Evolutionary conservation across 345 rosid species (phyloP).

Genomic region (Eucalyptus victrix): DNA sequence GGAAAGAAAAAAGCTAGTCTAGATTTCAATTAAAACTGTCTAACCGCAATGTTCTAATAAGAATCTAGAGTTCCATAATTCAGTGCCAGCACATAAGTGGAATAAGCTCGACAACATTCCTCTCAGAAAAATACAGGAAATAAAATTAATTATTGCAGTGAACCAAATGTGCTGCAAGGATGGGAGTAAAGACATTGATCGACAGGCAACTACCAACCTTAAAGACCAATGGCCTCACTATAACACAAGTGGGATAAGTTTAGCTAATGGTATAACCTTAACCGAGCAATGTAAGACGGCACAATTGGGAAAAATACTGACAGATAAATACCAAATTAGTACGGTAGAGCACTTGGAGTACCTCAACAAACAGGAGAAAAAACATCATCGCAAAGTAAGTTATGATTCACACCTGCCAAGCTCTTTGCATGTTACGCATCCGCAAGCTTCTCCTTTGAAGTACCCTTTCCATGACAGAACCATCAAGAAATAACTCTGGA

Average conservation of each 20-base stretch:
- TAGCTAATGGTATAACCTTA: not conserved
- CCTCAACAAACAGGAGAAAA: not conserved
- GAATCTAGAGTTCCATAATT: not conserved
- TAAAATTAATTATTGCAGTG: not conserved
- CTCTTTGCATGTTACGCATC: constrained; percentile 87
- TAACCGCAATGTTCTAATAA: not conserved
- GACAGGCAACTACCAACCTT: not conserved
- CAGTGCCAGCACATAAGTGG: not conserved
- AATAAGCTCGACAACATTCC: not conserved
- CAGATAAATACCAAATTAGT: not conserved
- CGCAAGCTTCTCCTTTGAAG: constrained; percentile 90
- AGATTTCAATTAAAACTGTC: not conserved
- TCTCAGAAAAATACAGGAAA: not conserved
- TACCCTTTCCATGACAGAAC: constrained; percentile 93
- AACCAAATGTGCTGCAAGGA: not conserved
- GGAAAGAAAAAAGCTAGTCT: not conserved
- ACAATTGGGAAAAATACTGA: not conserved
- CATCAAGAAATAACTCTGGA: constrained; percentile 53
- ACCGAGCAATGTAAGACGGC: not conserved
- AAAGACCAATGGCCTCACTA: not conserved
- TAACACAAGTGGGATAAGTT: not conserved
- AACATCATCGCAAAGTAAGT: not conserved
- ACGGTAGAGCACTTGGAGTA: not conserved
- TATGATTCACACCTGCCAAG: constrained; percentile 58
- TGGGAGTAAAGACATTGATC: not conserved